These are phyloP conservation scores for Exophiala aquamarina DNA, from an alignment of 2,329 filamentous ascomycete genomes.

Conservation along the genomic window DNA sequence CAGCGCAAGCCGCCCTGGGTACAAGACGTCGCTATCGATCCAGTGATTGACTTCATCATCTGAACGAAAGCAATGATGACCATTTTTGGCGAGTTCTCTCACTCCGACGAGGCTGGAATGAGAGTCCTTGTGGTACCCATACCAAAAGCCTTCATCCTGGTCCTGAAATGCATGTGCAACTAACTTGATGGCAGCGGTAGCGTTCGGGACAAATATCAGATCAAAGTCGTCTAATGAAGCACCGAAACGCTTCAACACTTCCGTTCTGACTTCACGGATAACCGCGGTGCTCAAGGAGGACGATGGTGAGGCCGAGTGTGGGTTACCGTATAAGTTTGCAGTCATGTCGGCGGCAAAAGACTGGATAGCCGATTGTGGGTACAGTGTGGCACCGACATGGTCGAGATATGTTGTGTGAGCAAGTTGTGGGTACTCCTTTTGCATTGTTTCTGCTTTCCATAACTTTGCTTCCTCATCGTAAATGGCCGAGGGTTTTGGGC, in stretches of 20 bases:
- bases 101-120: conserved; percentile 86
- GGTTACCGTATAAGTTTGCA: conserved; percentile 79
- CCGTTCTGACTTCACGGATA: conserved; percentile 72
- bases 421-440: background rate
- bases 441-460: too few species aligned
- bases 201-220: conserved; percentile 85
- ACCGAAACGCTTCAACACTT: conserved; percentile 72
- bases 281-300: conserved; percentile 72
- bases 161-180: conserved; percentile 74
- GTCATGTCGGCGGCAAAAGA: conserved; percentile 75
- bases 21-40: conserved; percentile 42
- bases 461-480: too few species aligned
- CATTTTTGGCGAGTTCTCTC: conserved; percentile 66
- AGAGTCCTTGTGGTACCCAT: conserved; percentile 77
- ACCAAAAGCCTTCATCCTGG: conserved; percentile 64
- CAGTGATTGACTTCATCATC: conserved; percentile 65
- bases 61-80: conserved; percentile 62
- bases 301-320: conserved; percentile 79
- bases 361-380: conserved; percentile 76
- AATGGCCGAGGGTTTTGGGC: too few species aligned
- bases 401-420: conserved; percentile 71
- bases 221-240: conserved; percentile 81
- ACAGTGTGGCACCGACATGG: conserved; percentile 83
- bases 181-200: conserved; percentile 88
- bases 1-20: conserved; percentile 37